Percentiles rank a stretch among this genome's conserved stretches.
Evolutionary conservation across 768 basidiomycete species (phyloP).

Genomic region (Erythrobasidium yunnanense): DNA sequence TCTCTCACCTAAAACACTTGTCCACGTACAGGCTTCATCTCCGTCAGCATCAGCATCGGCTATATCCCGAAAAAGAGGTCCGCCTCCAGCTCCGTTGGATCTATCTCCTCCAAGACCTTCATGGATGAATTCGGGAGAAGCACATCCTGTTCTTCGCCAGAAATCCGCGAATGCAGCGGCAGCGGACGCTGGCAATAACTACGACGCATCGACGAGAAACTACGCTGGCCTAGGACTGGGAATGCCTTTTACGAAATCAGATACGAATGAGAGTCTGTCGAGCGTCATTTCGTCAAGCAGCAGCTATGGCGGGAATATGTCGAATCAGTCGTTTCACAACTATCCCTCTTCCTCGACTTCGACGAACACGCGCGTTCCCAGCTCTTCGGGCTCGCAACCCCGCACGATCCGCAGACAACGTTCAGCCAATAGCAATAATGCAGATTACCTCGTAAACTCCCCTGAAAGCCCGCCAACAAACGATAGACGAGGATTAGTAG

Average conservation of each 20-base stretch:
- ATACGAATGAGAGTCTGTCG: slow-evolving; percentile 1
- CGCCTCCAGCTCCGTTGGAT: slow-evolving; percentile 1
- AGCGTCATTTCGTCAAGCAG: too few relatives aligned
- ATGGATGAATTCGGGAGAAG: not conserved
- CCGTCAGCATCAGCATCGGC: not conserved
- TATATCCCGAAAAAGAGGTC: not conserved
- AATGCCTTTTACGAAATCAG: slow-evolving; percentile 30
- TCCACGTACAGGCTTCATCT: too few relatives aligned
- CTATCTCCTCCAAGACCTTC: slow-evolving; percentile 3
- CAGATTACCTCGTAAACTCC: not conserved
- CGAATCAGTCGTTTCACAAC: too few relatives aligned
- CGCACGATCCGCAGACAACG: too few relatives aligned
- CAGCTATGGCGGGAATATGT: too few relatives aligned
- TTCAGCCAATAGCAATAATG: not conserved
- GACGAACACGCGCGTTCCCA: too few relatives aligned
- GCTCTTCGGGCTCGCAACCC: too few relatives aligned
- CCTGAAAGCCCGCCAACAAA: slow-evolving; percentile 11
- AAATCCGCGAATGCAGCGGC: not conserved
- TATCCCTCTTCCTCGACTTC: too few relatives aligned
- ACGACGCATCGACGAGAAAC: not conserved
- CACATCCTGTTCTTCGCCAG: too few relatives aligned
- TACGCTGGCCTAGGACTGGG: slow-evolving; percentile 33
- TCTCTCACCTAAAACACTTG: not conserved
- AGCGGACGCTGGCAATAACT: not conserved
- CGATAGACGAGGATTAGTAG: slow-evolving; percentile 64